Evolutionary conservation across 225 moss, liverwort and hornwort species (phyloP), one percentile per base, ranked within the genome.

Genomic region (Bryum argenteum): DNA sequence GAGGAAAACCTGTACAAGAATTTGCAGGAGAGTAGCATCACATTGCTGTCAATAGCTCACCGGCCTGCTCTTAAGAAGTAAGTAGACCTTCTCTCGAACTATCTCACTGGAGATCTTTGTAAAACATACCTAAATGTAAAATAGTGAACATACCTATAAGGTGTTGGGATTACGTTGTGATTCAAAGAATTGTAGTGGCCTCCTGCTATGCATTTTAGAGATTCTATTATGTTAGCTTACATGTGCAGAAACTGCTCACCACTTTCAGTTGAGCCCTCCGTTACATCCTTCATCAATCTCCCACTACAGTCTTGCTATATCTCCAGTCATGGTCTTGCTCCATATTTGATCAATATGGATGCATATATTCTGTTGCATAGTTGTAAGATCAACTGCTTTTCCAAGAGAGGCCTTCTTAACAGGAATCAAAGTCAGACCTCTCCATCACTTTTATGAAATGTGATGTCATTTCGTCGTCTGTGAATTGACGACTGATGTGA

Each of bases 1-100:
- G 86, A 86, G 65, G 86, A 86, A 23, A 78, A 83, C 38, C 12
- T 86, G 69, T 80, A 86, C 80, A 86, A 83, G 60, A 80, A 77
- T 69, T 70, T 83, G 75, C 69, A 72, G 20, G 65, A 69, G 71
- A 83, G 86, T 75, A 78, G 82, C 40, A 83, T 86, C 54, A 83
- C 80, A 12, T 65, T 86, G 78, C 80, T 86, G 41, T 86, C 86
- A 41, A 86, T 86, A 67, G 86, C 86, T 13, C 86, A 86, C 40
- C 83, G 83, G 23, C 80, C 77, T 59, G 75, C 86, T 23, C 80
- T 83, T 1, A 86, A 86, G 69, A 86, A 82, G 86, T 86, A 45
- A 75, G 55, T 42, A 8, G 1, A 42, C 9, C 42, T 4, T 42
- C n/a, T n/a, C n/a, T n/a, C n/a, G n/a, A n/a, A n/a, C n/a, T n/a